These are phyloP conservation scores for Haplosporangium sp. DNA, from an alignment of 371 early-diverging fungal genomes.

Conservation along the genomic window DNA sequence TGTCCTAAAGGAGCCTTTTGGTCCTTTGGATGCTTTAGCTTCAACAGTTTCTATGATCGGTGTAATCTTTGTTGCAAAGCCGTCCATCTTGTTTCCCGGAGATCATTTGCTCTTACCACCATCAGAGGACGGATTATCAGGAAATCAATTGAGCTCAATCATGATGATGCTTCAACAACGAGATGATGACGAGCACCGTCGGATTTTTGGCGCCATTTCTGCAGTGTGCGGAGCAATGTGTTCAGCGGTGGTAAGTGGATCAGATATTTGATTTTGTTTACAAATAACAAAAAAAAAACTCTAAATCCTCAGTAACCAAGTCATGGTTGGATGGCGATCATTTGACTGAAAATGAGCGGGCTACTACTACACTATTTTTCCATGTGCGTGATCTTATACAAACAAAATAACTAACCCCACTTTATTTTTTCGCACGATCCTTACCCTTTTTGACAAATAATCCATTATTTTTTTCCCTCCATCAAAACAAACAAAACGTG, in stretches of 20 bases:
- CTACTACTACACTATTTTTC: too few relatives aligned
- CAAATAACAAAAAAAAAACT: too few relatives aligned
- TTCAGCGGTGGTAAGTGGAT: slow-evolving; percentile 31
- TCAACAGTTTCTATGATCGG: slow-evolving; percentile 71
- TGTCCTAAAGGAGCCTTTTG: slow-evolving; percentile 76
- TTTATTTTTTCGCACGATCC: neutral
- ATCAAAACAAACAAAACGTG: slow-evolving; percentile 32
- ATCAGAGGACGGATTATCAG: neutral
- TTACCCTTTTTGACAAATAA: neutral
- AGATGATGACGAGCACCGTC: slow-evolving; percentile 9
- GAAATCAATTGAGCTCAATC: neutral
- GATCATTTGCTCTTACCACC: neutral
- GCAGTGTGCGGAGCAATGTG: slow-evolving; percentile 45
- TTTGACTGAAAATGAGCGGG: too few relatives aligned
- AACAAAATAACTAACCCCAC: neutral
- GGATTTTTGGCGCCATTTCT: slow-evolving; percentile 24
- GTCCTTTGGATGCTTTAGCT: slow-evolving; percentile 66
- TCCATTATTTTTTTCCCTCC: neutral
- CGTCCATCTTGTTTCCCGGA: slow-evolving; percentile 66
- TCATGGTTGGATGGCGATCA: too few relatives aligned
- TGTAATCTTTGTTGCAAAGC: slow-evolving; percentile 75
- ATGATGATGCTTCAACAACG: slow-evolving; percentile 11
- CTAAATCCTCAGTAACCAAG: too few relatives aligned
- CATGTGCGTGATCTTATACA: too few relatives aligned
- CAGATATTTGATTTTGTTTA: neutral